Evolutionary conservation across 306 rosid genomes (phyloP).

Genomic region (Crotalaria pallida): DNA sequence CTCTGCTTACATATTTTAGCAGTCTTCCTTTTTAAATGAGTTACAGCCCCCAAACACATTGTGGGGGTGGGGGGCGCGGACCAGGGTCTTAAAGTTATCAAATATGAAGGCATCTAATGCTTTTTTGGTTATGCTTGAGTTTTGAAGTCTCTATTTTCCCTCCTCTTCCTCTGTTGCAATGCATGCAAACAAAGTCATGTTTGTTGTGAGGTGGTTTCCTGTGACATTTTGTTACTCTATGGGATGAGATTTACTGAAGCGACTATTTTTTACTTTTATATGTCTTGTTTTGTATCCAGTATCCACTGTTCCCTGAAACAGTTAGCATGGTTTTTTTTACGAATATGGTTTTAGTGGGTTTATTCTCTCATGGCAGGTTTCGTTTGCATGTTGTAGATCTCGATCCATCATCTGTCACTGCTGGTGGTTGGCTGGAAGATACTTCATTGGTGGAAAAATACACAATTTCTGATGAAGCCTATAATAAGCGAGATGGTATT

Average conservation of each 20-base stretch:
- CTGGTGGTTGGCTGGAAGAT: constrained; percentile 98
- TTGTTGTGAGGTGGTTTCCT: not conserved
- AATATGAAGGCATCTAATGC: not conserved
- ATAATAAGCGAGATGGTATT: constrained; percentile 65
- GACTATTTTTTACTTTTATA: not conserved
- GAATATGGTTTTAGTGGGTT: constrained; percentile 2
- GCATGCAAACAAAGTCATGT: not conserved
- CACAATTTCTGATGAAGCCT: constrained; percentile 79
- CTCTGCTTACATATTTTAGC: not conserved
- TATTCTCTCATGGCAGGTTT: constrained; percentile 39
- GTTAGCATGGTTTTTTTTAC: not conserved
- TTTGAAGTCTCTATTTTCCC: not conserved
- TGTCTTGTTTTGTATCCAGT: too few relatives aligned
- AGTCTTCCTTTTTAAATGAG: not conserved
- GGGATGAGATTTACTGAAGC: not conserved
- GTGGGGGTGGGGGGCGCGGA: too few relatives aligned
- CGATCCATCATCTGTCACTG: constrained; percentile 81
- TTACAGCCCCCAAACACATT: not conserved
- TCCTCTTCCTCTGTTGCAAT: not conserved
- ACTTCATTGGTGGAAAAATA: constrained; percentile 87
- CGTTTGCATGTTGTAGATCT: constrained; percentile 73
- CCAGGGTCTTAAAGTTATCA: not conserved
- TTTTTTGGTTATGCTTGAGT: not conserved
- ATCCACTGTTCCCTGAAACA: not conserved
- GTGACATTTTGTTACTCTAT: not conserved